phyloP scores from a whole-genome alignment of 139 green algal genomes.

The Deuterostichococcus epilithicus region DNA sequence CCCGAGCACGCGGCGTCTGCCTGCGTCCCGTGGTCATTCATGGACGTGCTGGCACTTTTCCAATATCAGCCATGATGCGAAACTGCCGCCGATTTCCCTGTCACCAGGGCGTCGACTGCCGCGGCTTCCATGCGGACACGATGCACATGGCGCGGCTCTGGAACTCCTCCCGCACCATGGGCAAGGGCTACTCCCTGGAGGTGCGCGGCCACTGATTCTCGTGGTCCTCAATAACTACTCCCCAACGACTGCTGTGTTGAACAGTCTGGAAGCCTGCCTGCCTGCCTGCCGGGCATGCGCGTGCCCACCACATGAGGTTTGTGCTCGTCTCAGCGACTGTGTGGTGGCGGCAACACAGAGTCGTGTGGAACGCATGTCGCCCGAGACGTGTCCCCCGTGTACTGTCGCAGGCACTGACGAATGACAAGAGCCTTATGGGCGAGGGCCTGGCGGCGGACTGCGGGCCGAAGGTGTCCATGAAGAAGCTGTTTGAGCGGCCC shows the following conservation, averaged over 20 bases:
- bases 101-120: conserved; percentile 35
- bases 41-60: no score
- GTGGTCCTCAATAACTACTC: neutral
- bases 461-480: conserved; percentile 79
- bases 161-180: conserved; percentile 64
- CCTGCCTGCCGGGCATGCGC: neutral
- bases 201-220: neutral
- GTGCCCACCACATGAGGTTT: no score
- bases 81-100: no score
- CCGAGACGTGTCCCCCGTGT: no score
- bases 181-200: conserved; percentile 75
- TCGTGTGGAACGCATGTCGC: no score
- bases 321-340: no score
- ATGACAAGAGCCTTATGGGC: conserved; percentile 39
- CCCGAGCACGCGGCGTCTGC: no score
- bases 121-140: conserved; percentile 89
- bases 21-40: no score
- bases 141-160: conserved; percentile 98
- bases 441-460: neutral
- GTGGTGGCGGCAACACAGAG: no score
- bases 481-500: conserved; percentile 76
- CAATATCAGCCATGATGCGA: no score
- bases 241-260: neutral
- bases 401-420: conserved; percentile 9
- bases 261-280: neutral